Evolutionary conservation across 371 early-diverging fungal species (phyloP), one percentile per base, ranked within the genome.

Genomic region (Actinomortierella wolfii): DNA sequence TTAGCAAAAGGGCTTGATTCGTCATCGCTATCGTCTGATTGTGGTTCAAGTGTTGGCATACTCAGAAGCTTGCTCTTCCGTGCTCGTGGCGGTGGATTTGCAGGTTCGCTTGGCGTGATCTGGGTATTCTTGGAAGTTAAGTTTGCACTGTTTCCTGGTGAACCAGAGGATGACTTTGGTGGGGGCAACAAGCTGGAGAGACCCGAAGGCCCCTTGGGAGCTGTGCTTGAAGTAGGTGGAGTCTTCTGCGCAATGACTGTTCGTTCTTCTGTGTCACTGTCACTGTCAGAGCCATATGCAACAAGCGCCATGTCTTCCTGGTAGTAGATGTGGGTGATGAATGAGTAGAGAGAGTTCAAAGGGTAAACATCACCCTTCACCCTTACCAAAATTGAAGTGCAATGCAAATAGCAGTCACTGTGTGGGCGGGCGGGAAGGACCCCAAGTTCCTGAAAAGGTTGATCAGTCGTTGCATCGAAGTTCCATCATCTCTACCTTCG

Each of bases 281-380:
- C 66, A 14, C 66, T 67, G 52, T 73, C 73, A 23, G 73, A 73
- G 59, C 73, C 73, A 42, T 73, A 73, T 20, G 67, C 73, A 15
- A 53, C 67, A 4, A 73, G 53, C 34, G 73, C 73, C 34, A 34
- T 34, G 34, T 34, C 34, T 6, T 34, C 11, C 34, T 11, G 11
- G 34, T 34, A 34, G 11, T 4, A 6, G 34, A 34, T 34, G 34
- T 34, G 34, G 11, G n/a, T n/a, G n/a, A n/a, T n/a, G n/a, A n/a
- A n/a, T n/a, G n/a, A n/a, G n/a, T n/a, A n/a, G n/a, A n/a, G n/a
- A n/a, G n/a, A n/a, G n/a, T n/a, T n/a, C n/a, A n/a, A n/a, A n/a
- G n/a, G n/a, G n/a, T n/a, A n/a, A n/a, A n/a, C n/a, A n/a, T n/a
- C n/a, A n/a, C n/a, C n/a, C n/a, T n/a, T n/a, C n/a, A n/a, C n/a